Percentiles rank a stretch among this genome's conserved stretches.
Conservation (phyloP, 2,329 filamentous ascomycete species). For the Colletotrichum acutatum region DNA sequence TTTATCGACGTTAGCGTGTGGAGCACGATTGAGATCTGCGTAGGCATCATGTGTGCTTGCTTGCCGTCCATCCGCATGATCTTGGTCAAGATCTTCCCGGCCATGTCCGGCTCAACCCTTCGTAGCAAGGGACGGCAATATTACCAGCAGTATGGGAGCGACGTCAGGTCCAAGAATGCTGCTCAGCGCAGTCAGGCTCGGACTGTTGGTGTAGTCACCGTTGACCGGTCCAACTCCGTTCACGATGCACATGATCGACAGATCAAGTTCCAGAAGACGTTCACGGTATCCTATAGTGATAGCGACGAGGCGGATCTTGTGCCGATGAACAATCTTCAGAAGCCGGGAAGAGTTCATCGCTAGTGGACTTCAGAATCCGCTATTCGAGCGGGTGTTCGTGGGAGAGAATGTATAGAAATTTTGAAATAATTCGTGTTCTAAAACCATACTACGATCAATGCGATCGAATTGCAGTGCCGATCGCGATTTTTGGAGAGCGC, state of each 20-base stretch:
- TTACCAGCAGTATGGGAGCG: constrained; percentile 34
- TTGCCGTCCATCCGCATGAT: constrained; percentile 46
- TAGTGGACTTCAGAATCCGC: background rate
- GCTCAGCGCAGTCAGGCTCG: background rate
- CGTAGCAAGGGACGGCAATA: constrained; percentile 32
- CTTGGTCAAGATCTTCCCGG: constrained; percentile 45
- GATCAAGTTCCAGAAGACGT: constrained; percentile 48
- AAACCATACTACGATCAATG: background rate
- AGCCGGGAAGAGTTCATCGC: background rate
- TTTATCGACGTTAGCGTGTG: constrained; percentile 42
- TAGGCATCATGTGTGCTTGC: constrained; percentile 50
- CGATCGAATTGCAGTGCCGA: no score
- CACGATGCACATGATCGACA: constrained; percentile 5
- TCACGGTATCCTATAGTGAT: constrained; percentile 46
- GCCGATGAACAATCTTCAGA: constrained; percentile 40
- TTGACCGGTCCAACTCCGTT: constrained; percentile 6
- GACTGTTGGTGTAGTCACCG: constrained; percentile 16
- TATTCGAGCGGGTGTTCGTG: background rate
- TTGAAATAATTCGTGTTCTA: background rate
- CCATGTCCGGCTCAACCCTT: constrained; percentile 29
- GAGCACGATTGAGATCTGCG: constrained; percentile 49
- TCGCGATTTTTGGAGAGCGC: no score
- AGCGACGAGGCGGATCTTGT: constrained; percentile 47
- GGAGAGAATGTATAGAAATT: background rate
- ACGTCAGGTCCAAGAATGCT: background rate